Base-by-base conservation (phyloP, 2,329 filamentous ascomycete species). In the Fusarium piperis region DNA sequence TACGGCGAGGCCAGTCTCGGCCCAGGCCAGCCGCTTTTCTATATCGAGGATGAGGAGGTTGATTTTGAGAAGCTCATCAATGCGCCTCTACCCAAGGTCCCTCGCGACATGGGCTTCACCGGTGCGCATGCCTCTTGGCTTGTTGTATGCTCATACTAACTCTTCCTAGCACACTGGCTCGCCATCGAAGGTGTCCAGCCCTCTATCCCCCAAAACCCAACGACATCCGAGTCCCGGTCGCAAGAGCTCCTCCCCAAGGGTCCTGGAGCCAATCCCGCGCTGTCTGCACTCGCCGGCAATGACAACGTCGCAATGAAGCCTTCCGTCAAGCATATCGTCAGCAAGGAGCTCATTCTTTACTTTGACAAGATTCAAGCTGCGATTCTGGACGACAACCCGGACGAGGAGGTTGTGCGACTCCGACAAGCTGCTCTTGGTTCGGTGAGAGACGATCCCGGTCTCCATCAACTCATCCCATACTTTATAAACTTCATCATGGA, bases 1-100 rank as follows among this genome's bases (percentile, higher is more conserved):
- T 99, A 97, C 78, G 96, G 96, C 58, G 96, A 99, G 82, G 96
- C 96, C 4, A 97, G 93, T 64, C 85, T 99, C 67, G 96, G 96
- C 0, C 94, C 95, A 15, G 95, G 95, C 11, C 96, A 99, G 82
- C 94, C 95, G 59, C 85, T 99, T 23, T 99, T 95, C 82, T 99
- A 99, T 80, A 93, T 99, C 38, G 96, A 99, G 79, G 96, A 99
- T 80, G 96, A 99, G 79, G 96, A 99, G 85, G 92, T 98, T 61
- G 96, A 99, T 82, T 98, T 99, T 79, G 96, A 99, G 85, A 98
- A 98, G 85, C 86, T 99, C 74, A 98, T 99, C 80, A 99, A 99
- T 83, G 94, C 94, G 72, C 94, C 96, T 6, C 83, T 99, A 73
- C 96, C 96, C 28, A 98, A 97, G 81, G 95, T 99, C 32, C 96